Evolutionary conservation across 768 basidiomycete genomes (phyloP), one percentile per base, ranked within the genome.

Genomic region (Xerocomellus intermedius): DNA sequence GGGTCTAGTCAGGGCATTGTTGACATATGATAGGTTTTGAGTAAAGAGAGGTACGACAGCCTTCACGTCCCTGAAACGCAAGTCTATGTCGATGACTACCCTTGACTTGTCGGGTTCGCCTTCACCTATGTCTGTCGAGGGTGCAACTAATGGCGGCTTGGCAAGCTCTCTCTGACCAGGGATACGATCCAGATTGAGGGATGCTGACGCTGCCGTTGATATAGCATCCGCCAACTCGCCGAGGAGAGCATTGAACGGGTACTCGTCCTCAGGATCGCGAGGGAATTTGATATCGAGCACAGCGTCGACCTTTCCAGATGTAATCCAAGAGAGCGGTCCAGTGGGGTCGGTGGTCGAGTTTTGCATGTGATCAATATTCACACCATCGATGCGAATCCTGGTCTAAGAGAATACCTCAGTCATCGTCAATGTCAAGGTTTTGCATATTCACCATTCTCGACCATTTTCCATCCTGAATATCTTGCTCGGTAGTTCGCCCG

Each of bases 231-330:
- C 89, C 50, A 98, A 86, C 69, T 96, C 91, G n/a, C 82, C 89
- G 6, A 98, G 79, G 58, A 98, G 83, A 33, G 82, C 88, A 60
- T 91, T 87, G 62, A 97, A 79, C 17, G 85, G 83, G 17, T 80
- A 72, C 58, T 85, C 82, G 42, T 80, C 81, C 54, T 88, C 86
- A 10, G 84, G 83, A 62, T 92, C 86, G 17, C 84, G 85, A 22
- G 97, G 95, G 72, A 99, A 98, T 66, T 95, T 94, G 74, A 99
- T 95, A 73, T 99, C 97, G 22, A 98, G 81, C 6, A 99, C 97
- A 10, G 94, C 91, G 66, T 99, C 97, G 26, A 97, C 81, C 72
- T 96, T 97, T 41, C 97, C 97, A 0, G 95, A 91, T 0, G 90
- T 95, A 55, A 99, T 94, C 97, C 97, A 99, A 2, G 94, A 94